Evolutionary conservation across 345 rosid species (phyloP).

Genomic region (Eutrema yunnanense): DNA sequence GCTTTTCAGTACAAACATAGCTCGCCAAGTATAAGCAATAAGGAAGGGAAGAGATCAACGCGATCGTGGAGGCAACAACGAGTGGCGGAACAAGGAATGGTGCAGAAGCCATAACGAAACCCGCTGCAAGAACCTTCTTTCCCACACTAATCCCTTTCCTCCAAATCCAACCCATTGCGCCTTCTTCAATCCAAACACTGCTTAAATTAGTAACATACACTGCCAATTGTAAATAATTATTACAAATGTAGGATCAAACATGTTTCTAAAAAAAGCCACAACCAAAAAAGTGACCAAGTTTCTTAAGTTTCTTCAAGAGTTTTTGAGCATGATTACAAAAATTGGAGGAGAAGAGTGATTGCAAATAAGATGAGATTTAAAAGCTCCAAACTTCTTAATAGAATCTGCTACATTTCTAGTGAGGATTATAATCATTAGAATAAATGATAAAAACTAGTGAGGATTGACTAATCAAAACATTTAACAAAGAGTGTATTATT

Average conservation of each 20-base stretch:
- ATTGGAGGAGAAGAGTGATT: too few species aligned
- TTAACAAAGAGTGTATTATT: neutral
- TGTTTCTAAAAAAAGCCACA: neutral
- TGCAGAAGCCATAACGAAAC: constrained; percentile 51
- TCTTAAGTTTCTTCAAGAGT: too few species aligned
- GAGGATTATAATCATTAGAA: neutral
- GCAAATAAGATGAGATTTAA: too few species aligned
- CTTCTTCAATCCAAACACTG: neutral
- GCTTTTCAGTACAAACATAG: constrained; percentile 59
- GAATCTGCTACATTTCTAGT: constrained; percentile 5
- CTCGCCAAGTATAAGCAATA: constrained; percentile 55
- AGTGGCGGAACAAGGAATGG: constrained; percentile 69
- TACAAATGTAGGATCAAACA: neutral
- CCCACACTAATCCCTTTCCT: constrained; percentile 42
- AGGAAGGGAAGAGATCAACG: constrained; percentile 56
- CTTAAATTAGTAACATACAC: neutral
- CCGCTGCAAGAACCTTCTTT: constrained; percentile 51
- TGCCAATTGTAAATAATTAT: too few species aligned
- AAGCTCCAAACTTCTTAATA: neutral
- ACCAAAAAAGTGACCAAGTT: neutral
- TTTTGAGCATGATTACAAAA: too few species aligned
- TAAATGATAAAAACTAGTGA: neutral
- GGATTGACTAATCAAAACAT: neutral
- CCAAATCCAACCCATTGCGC: constrained; percentile 40
- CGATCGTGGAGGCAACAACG: constrained; percentile 45